phyloP scores from a whole-genome alignment of 2,329 filamentous ascomycete genomes.

The Boeremia lycopersici region DNA sequence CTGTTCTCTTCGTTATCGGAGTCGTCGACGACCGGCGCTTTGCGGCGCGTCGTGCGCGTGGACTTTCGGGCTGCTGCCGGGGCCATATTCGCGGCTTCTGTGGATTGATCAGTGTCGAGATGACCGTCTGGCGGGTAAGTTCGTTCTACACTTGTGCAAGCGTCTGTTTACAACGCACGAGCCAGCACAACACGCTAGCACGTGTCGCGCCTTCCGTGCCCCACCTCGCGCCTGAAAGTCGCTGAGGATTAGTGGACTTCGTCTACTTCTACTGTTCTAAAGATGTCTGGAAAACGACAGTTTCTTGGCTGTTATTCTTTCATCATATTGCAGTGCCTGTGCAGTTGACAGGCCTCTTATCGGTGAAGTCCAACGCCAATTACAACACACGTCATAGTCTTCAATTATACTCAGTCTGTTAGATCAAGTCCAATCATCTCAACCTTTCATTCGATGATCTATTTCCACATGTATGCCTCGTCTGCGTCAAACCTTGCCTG shows the following conservation, averaged over 20 bases:
- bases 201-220: conserved; percentile 20
- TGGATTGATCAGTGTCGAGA: conserved; percentile 19
- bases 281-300: background rate
- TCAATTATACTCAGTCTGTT: too few relatives aligned
- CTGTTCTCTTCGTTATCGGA: conserved; percentile 76
- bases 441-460: background rate
- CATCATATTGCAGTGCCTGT: background rate
- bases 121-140: conserved; percentile 8
- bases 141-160: conserved; percentile 13
- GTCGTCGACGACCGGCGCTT: conserved; percentile 73
- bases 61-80: conserved; percentile 57
- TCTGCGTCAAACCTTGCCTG: background rate
- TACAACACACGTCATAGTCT: background rate
- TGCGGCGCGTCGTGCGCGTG: conserved; percentile 69
- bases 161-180: conserved; percentile 21
- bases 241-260: background rate
- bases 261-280: background rate
- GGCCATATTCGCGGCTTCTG: conserved; percentile 44
- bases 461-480: background rate
- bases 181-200: conserved; percentile 27
- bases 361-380: background rate
- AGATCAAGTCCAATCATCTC: too few relatives aligned
- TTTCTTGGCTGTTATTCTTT: background rate
- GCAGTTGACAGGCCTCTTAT: background rate
- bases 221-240: conserved; percentile 1